Percentiles rank a stretch among this genome's conserved stretches.
Evolutionary conservation across 176 grass and related monocot genomes (phyloP).

Genomic region (Carex scoparia): DNA sequence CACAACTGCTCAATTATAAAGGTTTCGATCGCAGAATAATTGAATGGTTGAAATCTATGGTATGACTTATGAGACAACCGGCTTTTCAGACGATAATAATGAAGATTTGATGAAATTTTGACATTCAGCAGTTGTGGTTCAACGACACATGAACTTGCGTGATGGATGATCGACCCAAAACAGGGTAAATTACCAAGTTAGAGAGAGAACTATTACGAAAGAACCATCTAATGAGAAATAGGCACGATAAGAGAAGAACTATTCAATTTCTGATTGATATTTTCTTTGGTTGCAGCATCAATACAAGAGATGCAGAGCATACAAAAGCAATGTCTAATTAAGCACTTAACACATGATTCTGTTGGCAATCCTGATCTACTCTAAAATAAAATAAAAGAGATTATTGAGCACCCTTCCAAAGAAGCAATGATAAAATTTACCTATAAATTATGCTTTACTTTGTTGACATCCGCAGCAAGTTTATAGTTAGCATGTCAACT

Average conservation of each 20-base stretch:
- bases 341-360: neutral
- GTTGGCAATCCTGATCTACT: neutral
- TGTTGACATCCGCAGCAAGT: neutral
- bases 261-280: neutral
- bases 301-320: neutral
- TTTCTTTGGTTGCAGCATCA: neutral
- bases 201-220: too few relatives aligned
- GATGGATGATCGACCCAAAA: too few relatives aligned
- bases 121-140: too few relatives aligned
- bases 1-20: too few relatives aligned
- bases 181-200: too few relatives aligned
- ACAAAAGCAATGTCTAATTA: neutral
- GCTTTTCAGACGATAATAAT: too few relatives aligned
- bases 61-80: too few relatives aligned
- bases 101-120: too few relatives aligned
- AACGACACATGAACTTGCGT: too few relatives aligned
- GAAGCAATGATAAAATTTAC: neutral
- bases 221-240: neutral
- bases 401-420: conserved; percentile 1
- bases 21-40: too few relatives aligned
- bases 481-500: conserved; percentile 40
- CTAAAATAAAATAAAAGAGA: neutral
- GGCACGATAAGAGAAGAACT: neutral
- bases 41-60: too few relatives aligned
- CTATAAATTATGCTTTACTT: neutral